These are phyloP conservation scores for Cicer pinnatifidum DNA, from an alignment of 306 rosid species.

Conservation along the genomic window DNA sequence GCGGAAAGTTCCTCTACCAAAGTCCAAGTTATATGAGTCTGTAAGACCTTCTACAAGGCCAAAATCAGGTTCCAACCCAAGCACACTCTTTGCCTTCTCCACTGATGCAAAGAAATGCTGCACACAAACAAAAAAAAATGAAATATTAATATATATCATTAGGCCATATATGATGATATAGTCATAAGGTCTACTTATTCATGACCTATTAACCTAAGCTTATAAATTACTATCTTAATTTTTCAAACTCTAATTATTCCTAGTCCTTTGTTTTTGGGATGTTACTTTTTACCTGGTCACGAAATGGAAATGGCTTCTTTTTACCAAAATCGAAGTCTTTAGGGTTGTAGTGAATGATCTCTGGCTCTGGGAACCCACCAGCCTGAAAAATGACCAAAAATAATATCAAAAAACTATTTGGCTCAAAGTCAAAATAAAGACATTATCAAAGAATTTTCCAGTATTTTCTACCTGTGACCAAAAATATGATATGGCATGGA, in stretches of 20 bases:
- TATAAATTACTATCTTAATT: too few species aligned
- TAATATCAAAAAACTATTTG: neutral
- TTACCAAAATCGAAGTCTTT: slow-evolving; percentile 92
- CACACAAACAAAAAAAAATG: slow-evolving; percentile 29
- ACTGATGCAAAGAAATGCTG: slow-evolving; percentile 95
- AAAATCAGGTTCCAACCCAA: slow-evolving; percentile 80
- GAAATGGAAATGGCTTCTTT: slow-evolving; percentile 93
- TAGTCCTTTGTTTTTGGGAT: too few species aligned
- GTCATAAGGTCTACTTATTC: too few species aligned
- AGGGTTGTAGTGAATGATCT: slow-evolving; percentile 87
- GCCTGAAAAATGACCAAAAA: slow-evolving; percentile 55
- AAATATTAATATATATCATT: slow-evolving; percentile 12
- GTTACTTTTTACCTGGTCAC: slow-evolving; percentile 73
- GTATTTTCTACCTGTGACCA: neutral
- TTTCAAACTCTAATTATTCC: too few species aligned
- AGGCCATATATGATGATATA: neutral
- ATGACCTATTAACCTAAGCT: too few species aligned
- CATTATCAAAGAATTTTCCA: slow-evolving; percentile 20
- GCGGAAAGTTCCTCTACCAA: slow-evolving; percentile 88
- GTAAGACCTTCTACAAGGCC: slow-evolving; percentile 84
- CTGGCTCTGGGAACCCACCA: slow-evolving; percentile 95
- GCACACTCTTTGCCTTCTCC: slow-evolving; percentile 84
- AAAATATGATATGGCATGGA: neutral
- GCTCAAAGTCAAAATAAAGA: neutral
- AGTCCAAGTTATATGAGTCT: slow-evolving; percentile 86